These are phyloP conservation scores for Buxus sempervirens DNA, from an alignment of 164 flowering plant species.

Conservation along the genomic window DNA sequence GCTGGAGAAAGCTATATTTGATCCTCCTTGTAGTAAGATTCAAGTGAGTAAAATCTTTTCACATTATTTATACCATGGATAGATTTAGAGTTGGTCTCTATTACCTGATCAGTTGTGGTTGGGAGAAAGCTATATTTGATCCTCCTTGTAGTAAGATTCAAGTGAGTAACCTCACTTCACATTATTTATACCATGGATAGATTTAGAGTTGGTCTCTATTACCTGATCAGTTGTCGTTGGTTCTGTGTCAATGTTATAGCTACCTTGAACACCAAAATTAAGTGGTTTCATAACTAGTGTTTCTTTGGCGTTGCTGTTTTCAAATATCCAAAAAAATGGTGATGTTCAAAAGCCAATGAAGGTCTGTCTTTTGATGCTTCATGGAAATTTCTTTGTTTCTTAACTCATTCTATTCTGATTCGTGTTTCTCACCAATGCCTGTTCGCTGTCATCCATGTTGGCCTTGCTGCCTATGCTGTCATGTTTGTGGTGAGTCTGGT, in stretches of 20 bases:
- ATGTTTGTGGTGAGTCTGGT: too few relatives aligned
- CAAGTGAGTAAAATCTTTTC: conserved; percentile 41
- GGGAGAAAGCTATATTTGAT: conserved; percentile 49
- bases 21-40: conserved; percentile 14
- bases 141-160: conserved; percentile 18
- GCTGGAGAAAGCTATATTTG: conserved; percentile 51
- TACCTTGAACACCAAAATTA: too few relatives aligned
- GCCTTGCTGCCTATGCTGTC: too few relatives aligned
- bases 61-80: background rate
- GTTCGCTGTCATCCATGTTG: too few relatives aligned
- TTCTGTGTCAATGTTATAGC: too few relatives aligned
- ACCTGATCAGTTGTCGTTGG: background rate
- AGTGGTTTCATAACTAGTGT: background rate
- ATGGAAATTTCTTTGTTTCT: too few relatives aligned
- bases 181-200: background rate
- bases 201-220: too few relatives aligned
- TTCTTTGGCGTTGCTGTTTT: background rate
- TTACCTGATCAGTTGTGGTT: too few relatives aligned
- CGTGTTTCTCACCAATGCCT: too few relatives aligned
- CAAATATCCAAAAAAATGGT: background rate
- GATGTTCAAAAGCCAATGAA: background rate
- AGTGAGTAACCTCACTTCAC: conserved; percentile 36
- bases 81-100: too few relatives aligned
- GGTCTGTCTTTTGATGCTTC: too few relatives aligned
- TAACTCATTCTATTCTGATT: too few relatives aligned